Evolutionary conservation across 805 yeast genomes (phyloP), one percentile per base, ranked within the genome.

Genomic region (Wickerhamomyces bisporus): DNA sequence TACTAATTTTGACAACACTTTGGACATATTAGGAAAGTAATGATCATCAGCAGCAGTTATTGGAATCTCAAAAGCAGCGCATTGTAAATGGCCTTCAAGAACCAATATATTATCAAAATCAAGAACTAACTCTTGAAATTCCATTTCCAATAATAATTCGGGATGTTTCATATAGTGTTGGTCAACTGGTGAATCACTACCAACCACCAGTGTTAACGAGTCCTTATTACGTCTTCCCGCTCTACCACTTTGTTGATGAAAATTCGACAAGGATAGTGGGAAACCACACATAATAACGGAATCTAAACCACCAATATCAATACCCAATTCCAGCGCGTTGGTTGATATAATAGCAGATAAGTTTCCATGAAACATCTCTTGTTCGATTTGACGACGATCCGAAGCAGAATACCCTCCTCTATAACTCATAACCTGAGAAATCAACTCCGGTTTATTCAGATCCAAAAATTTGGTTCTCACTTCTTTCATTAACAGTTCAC

Each of bases 201-300:
- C 93, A 11, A 93, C 86, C 37, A 84, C 77, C 4, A 93, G 64
- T 0, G 96, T 91, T 53, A 93, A 61, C 4, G 96, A 86, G 34
- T 93, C 97, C 38, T 75, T 74, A 36, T 73, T 76, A 47, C 96
- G 77, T 57, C 99, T 71, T 14, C 99, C 99, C 0, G 96, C 98
- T 53, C 99, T 72, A 26, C 99, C 99, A 65, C 93, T 82, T 55
- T 93, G 98, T 61, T 93, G 99, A 50, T 89, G 86, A 55, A 93
- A 75, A 44, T 87, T 87, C 35, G 94, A 80, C 42, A 88, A 71
- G 37, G 95, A 84, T 16, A 78, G 65, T 0, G 99, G 99, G 45
- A 93, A 93, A 0, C 98, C 98, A 53, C 95, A 86, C 64, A 88
- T 78, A 3, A 93, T 62, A 0, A 89, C 98, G 1, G 95, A 88